These are phyloP conservation scores for Coniella vitis DNA, from an alignment of 2,329 filamentous ascomycete species.

Conservation along the genomic window DNA sequence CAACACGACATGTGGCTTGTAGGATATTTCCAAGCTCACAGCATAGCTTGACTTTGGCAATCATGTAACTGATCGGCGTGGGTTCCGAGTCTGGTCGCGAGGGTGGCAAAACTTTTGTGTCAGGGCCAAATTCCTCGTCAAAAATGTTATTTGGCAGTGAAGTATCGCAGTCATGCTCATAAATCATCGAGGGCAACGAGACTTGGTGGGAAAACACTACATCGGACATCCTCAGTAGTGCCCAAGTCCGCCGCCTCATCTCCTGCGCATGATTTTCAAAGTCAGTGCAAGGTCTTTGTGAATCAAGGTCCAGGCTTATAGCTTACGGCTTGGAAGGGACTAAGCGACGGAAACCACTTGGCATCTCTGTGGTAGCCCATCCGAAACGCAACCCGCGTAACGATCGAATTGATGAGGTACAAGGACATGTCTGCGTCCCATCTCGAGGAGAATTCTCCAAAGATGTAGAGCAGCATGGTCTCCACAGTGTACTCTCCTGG, in stretches of 20 bases:
- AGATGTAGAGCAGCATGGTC: slow-evolving; percentile 67
- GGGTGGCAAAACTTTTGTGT: slow-evolving; percentile 59
- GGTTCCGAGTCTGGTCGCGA: slow-evolving; percentile 62
- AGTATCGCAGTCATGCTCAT: slow-evolving; percentile 68
- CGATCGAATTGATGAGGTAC: slow-evolving; percentile 49
- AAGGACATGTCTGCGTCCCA: slow-evolving; percentile 68
- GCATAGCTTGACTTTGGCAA: slow-evolving; percentile 62
- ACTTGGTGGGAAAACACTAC: slow-evolving; percentile 72
- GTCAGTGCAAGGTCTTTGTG: neutral
- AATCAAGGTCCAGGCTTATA: neutral
- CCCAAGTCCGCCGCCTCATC: slow-evolving; percentile 64
- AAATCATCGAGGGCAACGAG: slow-evolving; percentile 61
- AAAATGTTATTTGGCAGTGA: slow-evolving; percentile 71
- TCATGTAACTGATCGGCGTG: slow-evolving; percentile 74
- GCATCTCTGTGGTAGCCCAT: slow-evolving; percentile 77
- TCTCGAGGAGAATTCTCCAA: slow-evolving; percentile 66
- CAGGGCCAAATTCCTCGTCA: slow-evolving; percentile 70
- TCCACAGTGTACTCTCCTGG: slow-evolving; percentile 71
- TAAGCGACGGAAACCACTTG: slow-evolving; percentile 64
- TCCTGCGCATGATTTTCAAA: slow-evolving; percentile 37
- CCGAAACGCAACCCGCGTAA: slow-evolving; percentile 53
- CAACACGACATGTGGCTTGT: slow-evolving; percentile 53
- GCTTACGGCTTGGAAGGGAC: slow-evolving; percentile 63
- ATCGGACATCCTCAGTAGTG: slow-evolving; percentile 65
- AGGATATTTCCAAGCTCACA: slow-evolving; percentile 66